Evolutionary conservation across 2,329 filamentous ascomycete species (phyloP), one percentile per base, ranked within the genome.

Genomic region (Aspergillus sp.): DNA sequence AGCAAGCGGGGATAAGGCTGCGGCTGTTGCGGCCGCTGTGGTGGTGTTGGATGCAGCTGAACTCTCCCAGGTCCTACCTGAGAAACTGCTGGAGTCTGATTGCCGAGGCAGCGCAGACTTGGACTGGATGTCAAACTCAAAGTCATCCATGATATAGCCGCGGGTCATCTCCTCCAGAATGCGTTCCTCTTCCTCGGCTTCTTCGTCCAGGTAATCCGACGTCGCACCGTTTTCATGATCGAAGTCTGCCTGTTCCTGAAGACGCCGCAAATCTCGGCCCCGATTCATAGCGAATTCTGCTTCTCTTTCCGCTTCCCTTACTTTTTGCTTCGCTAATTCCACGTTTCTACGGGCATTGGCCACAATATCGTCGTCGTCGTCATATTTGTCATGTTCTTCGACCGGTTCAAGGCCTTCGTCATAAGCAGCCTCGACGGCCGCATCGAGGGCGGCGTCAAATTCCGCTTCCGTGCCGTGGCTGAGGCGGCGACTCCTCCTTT

Each of bases 351-450:
- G 75, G 3, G 84, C 82, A 56, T 82, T 83, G 0, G 66, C 63
- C 48, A 73, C 65, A 25, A 74, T 57, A 53, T 72, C 65, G 54
- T 71, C 63, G 41, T 61, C 62, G 49, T 59, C 50, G 52, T 64
- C 60, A 31, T 61, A 53, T 38, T 58, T 74, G 34, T 55, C 66
- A 60, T 49, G 64, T 57, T 65, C 75, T 55, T 60, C 65, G 57
- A 63, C 84, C 3, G 88, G 88, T 66, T 96, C 91, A 58, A 91
- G 89, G 0, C 89, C 89, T 57, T 97, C 91, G 68, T 96, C 88
- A 69, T 97, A 99, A 4, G 93, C 94, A 47, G 93, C 93, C 71
- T 97, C 94, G 7, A 97, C 92, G 13, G 94, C 94, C 20, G 92
- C 93, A 73, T 97, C 93, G 41, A 97, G 79, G 3, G 94, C 94